Percentiles rank a stretch among this genome's conserved stretches.
Evolutionary conservation across 768 basidiomycete species (phyloP).

Genomic region (Auricularia sp.): DNA sequence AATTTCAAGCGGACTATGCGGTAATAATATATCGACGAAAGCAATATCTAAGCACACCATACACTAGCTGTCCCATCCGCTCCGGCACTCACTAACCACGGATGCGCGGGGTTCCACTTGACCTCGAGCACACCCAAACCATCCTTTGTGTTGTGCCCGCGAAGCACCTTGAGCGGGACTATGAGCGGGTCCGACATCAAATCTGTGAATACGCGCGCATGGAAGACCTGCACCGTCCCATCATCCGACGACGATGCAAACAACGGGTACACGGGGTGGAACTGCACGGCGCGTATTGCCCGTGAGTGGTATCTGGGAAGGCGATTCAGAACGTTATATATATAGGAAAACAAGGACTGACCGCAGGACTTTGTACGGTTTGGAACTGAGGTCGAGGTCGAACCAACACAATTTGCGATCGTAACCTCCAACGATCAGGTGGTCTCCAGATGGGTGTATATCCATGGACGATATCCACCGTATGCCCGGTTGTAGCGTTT

Average conservation of each 20-base stretch:
- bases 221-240: conserved; percentile 95
- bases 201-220: conserved; percentile 88
- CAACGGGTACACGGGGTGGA: conserved; percentile 89
- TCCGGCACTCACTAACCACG: conserved; percentile 88
- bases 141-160: conserved; percentile 79
- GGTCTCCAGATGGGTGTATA: conserved; percentile 90
- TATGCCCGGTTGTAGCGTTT: conserved; percentile 90
- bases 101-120: conserved; percentile 79
- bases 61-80: conserved; percentile 83
- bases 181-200: conserved; percentile 95
- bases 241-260: conserved; percentile 97
- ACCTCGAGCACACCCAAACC: conserved; percentile 87
- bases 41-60: conserved; percentile 37
- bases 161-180: conserved; percentile 90
- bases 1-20: too few relatives aligned
- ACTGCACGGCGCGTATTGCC: conserved; percentile 86
- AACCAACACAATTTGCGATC: conserved; percentile 99
- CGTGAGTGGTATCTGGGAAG: conserved; percentile 74
- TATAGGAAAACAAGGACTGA: conserved; percentile 16
- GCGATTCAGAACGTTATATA: too few relatives aligned
- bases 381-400: conserved; percentile 90
- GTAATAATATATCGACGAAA: not conserved
- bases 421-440: conserved; percentile 94
- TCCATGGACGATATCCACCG: conserved; percentile 98
- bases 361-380: conserved; percentile 95